A percentile compares a stretch with the other conserved stretches of the same genome.
Evolutionary conservation across 1,284 basidiomycete genomes (phyloP).

Genomic region (Limonomyces culmigenus): DNA sequence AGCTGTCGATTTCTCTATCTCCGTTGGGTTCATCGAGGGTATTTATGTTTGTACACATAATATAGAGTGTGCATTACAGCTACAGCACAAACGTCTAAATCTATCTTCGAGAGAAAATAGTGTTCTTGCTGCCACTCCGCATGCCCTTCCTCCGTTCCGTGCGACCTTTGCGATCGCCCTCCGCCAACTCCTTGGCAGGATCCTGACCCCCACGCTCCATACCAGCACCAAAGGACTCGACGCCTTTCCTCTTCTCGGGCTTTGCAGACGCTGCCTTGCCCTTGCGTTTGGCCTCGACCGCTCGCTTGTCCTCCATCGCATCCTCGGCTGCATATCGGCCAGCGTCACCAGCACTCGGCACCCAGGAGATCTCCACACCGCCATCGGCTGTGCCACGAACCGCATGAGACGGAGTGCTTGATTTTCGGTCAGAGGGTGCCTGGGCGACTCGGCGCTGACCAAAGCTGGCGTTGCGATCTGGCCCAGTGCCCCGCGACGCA

Average conservation of each 20-base stretch:
- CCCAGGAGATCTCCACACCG: constrained; percentile 50
- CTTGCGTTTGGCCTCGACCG: constrained; percentile 10
- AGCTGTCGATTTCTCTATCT: no score
- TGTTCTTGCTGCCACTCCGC: constrained; percentile 77
- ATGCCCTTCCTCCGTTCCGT: constrained; percentile 55
- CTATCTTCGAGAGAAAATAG: constrained; percentile 8
- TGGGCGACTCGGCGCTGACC: constrained; percentile 35
- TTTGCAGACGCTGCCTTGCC: constrained; percentile 17
- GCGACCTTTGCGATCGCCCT: constrained; percentile 49
- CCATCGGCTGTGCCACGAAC: constrained; percentile 21
- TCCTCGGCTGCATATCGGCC: not conserved
- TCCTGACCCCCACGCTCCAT: constrained; percentile 64
- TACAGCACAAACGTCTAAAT: constrained; percentile 38
- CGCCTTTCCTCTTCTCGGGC: constrained; percentile 27
- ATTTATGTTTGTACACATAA: no score
- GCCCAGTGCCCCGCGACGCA: constrained; percentile 9
- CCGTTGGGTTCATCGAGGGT: no score
- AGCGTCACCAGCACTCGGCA: constrained; percentile 25
- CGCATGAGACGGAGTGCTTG: constrained; percentile 7
- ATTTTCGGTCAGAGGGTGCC: constrained; percentile 2
- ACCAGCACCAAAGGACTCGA: constrained; percentile 71
- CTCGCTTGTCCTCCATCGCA: not conserved
- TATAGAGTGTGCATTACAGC: no score
- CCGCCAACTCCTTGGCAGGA: constrained; percentile 25
- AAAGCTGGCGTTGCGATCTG: constrained; percentile 41